phyloP scores from a whole-genome alignment of 1,284 basidiomycete species.

The Naganishia cerealis region DNA sequence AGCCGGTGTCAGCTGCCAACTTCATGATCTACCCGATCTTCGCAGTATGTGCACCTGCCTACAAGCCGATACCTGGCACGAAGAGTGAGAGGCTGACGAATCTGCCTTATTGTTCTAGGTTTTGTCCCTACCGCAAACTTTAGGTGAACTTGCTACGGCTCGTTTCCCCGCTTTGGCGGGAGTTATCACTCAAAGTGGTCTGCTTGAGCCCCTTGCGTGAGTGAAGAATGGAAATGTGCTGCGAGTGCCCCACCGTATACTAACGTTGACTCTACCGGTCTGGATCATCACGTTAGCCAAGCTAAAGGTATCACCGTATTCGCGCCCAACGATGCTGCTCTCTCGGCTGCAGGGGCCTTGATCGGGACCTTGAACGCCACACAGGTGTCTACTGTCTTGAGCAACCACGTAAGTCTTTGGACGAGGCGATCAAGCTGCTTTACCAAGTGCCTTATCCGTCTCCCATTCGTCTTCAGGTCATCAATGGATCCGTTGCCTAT shows the following conservation, averaged over 20 bases:
- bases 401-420: conserved; percentile 62
- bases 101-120: conserved; percentile 45
- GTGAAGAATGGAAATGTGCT: background rate
- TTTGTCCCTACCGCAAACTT: conserved; percentile 60
- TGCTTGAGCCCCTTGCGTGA: conserved; percentile 55
- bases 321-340: conserved; percentile 62
- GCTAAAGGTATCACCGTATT: conserved; percentile 69
- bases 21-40: conserved; percentile 55
- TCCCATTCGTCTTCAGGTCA: conserved; percentile 55
- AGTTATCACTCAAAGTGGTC: conserved; percentile 50
- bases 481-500: conserved; percentile 70
- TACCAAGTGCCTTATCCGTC: conserved; percentile 5
- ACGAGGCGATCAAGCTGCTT: conserved; percentile 38
- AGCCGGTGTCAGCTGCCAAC: conserved; percentile 42
- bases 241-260: background rate
- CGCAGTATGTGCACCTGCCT: conserved; percentile 35
- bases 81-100: background rate
- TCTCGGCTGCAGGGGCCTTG: conserved; percentile 54
- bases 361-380: conserved; percentile 58
- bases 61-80: background rate
- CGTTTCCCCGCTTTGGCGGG: conserved; percentile 51
- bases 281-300: conserved; percentile 6
- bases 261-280: background rate
- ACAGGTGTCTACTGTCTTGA: conserved; percentile 58
- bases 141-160: conserved; percentile 57